These are phyloP conservation scores for Ormosia semicastrata DNA, from an alignment of 306 rosid species.

Conservation along the genomic window DNA sequence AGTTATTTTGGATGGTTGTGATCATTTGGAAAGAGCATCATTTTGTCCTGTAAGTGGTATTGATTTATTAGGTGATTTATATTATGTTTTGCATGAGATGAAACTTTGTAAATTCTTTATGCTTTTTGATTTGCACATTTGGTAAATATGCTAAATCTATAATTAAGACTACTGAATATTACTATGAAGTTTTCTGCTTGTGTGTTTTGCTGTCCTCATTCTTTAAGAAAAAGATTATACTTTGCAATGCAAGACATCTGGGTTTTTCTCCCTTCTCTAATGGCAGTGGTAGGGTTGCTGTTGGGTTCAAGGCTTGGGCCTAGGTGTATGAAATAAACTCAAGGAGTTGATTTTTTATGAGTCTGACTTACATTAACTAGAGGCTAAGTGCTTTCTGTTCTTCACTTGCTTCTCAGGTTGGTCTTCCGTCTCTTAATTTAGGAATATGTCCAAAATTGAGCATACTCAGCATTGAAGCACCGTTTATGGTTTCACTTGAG, in stretches of 20 bases:
- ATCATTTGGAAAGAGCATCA: constrained; percentile 73
- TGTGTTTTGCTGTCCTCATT: not conserved
- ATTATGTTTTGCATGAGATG: not conserved
- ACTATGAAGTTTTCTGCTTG: not conserved
- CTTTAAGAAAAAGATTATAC: not conserved
- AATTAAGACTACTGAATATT: not conserved
- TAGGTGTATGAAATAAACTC: not conserved
- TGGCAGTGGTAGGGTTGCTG: not conserved
- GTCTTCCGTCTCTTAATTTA: constrained; percentile 72
- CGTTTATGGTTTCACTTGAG: constrained; percentile 73
- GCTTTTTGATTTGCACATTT: not conserved
- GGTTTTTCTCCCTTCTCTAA: not conserved
- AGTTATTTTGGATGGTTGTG: constrained; percentile 84
- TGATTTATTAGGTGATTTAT: not conserved
- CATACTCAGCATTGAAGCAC: constrained; percentile 63
- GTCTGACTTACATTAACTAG: not conserved
- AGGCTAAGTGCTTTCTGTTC: constrained; percentile 13
- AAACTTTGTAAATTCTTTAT: not conserved
- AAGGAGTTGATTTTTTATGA: not conserved
- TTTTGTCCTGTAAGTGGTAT: constrained; percentile 74
- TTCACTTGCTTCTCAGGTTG: constrained; percentile 52
- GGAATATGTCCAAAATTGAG: constrained; percentile 89
- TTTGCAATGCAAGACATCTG: not conserved
- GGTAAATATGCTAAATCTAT: not conserved
- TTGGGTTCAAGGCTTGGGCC: not conserved